phyloP scores from a whole-genome alignment of 2,329 filamentous ascomycete genomes.

The Colletotrichum tamarilloi region DNA sequence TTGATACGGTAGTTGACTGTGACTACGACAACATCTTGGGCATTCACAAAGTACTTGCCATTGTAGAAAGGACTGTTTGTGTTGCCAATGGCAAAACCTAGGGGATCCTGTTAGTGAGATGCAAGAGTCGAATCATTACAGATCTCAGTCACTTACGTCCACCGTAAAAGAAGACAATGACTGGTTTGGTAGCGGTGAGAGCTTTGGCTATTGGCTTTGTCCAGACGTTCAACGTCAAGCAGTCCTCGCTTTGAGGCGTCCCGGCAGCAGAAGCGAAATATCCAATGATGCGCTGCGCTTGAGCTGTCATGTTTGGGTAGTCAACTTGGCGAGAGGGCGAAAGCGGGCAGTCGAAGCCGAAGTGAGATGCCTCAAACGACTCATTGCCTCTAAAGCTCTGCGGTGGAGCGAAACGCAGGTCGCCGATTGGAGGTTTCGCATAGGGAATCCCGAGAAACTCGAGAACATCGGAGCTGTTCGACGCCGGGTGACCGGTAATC shows the following conservation, averaged over 20 bases:
- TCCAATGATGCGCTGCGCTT: constrained; percentile 41
- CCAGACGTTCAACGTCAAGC: constrained; percentile 53
- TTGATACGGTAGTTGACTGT: constrained; percentile 59
- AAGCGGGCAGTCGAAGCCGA: constrained; percentile 43
- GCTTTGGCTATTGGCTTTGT: constrained; percentile 37
- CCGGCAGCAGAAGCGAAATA: constrained; percentile 31
- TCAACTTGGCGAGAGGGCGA: constrained; percentile 39
- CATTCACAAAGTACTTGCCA: constrained; percentile 54
- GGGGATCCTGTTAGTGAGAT: fast-evolving
- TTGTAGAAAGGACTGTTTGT: constrained; percentile 52
- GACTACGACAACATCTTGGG: constrained; percentile 57
- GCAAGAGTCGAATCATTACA: fast-evolving
- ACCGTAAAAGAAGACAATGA: constrained; percentile 52
- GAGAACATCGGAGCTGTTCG: constrained; percentile 44
- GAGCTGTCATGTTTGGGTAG: constrained; percentile 43
- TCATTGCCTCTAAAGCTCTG: constrained; percentile 39
- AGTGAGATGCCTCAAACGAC: constrained; percentile 40
- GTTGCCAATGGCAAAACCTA: constrained; percentile 44
- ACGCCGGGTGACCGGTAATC: constrained; percentile 46
- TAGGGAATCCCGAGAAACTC: constrained; percentile 52
- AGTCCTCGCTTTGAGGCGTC: constrained; percentile 48
- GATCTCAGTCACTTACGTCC: constrained; percentile 37
- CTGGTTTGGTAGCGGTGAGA: constrained; percentile 42
- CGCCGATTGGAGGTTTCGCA: constrained; percentile 41
- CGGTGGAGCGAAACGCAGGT: constrained; percentile 41